Percentiles rank a stretch among this genome's conserved stretches.
Conservation (phyloP, 345 rosid species). For the Gossypium herbaceum region DNA sequence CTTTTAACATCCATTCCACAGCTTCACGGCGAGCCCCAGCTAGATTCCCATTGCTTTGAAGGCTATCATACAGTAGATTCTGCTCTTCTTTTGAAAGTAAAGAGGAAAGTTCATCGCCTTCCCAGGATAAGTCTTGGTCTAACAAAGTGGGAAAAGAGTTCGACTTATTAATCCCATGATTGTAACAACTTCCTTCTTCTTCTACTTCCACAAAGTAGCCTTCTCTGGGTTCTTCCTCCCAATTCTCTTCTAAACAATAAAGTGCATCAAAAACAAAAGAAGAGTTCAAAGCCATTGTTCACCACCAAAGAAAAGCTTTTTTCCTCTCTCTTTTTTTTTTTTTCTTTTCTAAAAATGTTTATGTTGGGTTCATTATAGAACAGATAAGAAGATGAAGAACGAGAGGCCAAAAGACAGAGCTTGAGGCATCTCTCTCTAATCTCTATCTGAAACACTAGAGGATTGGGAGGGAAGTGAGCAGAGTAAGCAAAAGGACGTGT, state of each 20-base stretch:
- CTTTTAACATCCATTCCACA: constrained; percentile 50
- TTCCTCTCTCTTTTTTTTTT: background rate
- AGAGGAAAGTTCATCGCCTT: constrained; percentile 49
- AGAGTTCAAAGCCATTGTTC: constrained; percentile 47
- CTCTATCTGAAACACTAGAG: background rate
- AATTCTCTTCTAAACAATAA: constrained; percentile 59
- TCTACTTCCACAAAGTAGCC: constrained; percentile 18
- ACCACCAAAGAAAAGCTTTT: constrained; percentile 28
- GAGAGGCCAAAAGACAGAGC: constrained; percentile 20
- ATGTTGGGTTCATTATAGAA: constrained; percentile 37
- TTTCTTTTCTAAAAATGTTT: background rate
- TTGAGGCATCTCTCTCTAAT: constrained; percentile 29
- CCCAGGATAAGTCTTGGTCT: constrained; percentile 52
- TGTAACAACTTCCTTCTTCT: constrained; percentile 18
- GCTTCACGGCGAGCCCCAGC: constrained; percentile 45
- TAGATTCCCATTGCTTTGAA: constrained; percentile 28
- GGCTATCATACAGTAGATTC: constrained; percentile 25
- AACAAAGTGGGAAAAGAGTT: constrained; percentile 22
- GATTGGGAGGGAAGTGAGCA: background rate
- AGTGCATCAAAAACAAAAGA: constrained; percentile 36
- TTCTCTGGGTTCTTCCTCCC: constrained; percentile 30
- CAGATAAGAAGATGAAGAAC: constrained; percentile 11
- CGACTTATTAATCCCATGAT: background rate
- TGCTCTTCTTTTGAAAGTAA: constrained; percentile 44
- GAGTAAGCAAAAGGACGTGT: background rate